Evolutionary conservation across 2,329 filamentous ascomycete genomes (phyloP).

Genomic region (Simplicillium aogashimaense): DNA sequence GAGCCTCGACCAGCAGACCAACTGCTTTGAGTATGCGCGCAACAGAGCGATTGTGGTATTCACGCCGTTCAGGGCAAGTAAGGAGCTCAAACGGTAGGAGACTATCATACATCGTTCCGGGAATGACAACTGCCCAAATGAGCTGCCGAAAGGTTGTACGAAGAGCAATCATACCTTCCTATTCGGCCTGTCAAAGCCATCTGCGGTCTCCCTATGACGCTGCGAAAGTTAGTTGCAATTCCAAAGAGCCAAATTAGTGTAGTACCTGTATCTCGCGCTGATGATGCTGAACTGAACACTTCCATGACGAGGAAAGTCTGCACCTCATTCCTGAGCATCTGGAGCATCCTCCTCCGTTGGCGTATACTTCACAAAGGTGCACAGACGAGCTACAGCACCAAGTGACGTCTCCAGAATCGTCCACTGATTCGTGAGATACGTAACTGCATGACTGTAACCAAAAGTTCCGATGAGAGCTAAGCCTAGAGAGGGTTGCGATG

Average conservation of each 20-base stretch:
- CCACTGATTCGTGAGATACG: not conserved
- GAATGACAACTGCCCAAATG: slow-evolving; percentile 4
- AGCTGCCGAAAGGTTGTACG: slow-evolving; percentile 5
- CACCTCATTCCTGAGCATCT: not conserved
- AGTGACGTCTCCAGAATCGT: not conserved
- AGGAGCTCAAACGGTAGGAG: not conserved
- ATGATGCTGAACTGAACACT: not conserved
- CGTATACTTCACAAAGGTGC: not conserved
- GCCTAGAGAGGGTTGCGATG: not conserved
- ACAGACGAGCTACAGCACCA: not conserved
- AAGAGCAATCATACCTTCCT: not conserved
- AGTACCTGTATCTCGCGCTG: not conserved
- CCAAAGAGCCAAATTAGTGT: not conserved
- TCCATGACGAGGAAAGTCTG: not conserved
- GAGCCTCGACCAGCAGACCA: too few relatives aligned
- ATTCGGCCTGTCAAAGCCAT: not conserved
- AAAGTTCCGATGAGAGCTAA: too few relatives aligned
- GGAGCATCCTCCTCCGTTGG: not conserved
- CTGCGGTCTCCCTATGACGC: not conserved
- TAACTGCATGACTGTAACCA: not conserved
- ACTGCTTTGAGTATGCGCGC: too few relatives aligned
- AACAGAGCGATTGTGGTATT: too few relatives aligned
- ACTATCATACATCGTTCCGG: not conserved
- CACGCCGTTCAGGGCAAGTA: too few relatives aligned
- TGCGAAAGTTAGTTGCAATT: not conserved